Evolutionary conservation across 176 grass and related monocot genomes (phyloP).

Genomic region (sorghum (Sorghum bicolor)): DNA sequence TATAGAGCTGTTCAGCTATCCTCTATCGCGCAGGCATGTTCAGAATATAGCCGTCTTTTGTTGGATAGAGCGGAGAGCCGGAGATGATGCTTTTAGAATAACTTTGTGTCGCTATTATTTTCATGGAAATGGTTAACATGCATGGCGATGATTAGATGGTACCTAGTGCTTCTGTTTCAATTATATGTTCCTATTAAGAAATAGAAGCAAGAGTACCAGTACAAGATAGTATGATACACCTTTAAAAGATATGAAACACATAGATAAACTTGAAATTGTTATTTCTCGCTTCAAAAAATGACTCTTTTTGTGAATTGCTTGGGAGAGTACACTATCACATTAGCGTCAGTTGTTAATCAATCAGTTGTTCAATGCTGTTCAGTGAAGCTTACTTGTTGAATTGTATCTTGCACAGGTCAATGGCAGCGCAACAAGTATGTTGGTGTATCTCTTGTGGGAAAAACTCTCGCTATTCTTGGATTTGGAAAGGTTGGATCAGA

Average conservation of each 20-base stretch:
- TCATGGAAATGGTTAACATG: not conserved
- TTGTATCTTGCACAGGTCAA: constrained; percentile 38
- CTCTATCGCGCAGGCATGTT: not conserved
- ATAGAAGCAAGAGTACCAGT: not conserved
- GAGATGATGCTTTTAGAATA: not conserved
- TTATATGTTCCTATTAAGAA: not conserved
- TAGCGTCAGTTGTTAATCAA: not conserved
- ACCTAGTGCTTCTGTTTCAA: not conserved
- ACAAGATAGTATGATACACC: not conserved
- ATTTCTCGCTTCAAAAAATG: not conserved
- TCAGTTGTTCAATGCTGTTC: not conserved
- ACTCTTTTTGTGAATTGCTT: not conserved
- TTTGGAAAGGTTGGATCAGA: constrained; percentile 89
- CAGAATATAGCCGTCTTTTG: not conserved
- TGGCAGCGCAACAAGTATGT: constrained; percentile 86
- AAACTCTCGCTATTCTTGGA: constrained; percentile 73
- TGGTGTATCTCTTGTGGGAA: constrained; percentile 78
- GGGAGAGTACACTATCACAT: not conserved
- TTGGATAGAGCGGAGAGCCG: not conserved
- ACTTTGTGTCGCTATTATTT: no score
- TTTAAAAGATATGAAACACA: not conserved
- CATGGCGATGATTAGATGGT: not conserved
- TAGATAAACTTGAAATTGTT: not conserved
- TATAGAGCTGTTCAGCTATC: not conserved
- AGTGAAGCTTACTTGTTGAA: not conserved